Base-by-base conservation (phyloP, 176 grass and related monocot genomes). In the Oryza glaberrima region DNA sequence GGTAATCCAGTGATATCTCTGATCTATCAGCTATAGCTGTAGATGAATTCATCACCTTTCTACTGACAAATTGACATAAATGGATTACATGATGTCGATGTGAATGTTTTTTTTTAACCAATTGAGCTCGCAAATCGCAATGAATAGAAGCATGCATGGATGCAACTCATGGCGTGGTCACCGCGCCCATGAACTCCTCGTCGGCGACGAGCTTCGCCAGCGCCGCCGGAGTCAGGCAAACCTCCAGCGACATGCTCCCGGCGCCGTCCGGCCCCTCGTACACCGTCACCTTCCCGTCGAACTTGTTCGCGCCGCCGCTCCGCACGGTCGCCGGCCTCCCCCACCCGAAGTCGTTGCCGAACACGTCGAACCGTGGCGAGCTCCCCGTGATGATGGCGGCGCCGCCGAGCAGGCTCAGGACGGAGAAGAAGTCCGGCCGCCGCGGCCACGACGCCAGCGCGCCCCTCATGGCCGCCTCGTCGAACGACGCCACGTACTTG, bases 341-440 rank as follows among this genome's bases (percentile, higher is more conserved):
- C 90, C 87, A 86, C 4, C 83, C 87, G 60, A 89, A 92, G 40
- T 92, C 87, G 48, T 89, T 89, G 0, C 80, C 87, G 64, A 60
- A 85, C 35, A 70, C 83, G 65, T 85, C 73, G 83, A 93, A 93
- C 76, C 88, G 41, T 22, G 91, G 84, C 43, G 91, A 93, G 65
- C 81, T 87, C 2, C 77, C 88, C 0, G 85, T 84, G 0, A 78
- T 20, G n/a, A 93, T 7, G 76, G 43, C 40, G 26, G 65, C 17
- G 3, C 70, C 48, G 20, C 82, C 72, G 0, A 70, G 49, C 7
- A 77, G 73, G 2, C 7, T 22, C 3, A 25, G 25, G 74, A 85
- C 56, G 65, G 84, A 77, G 2, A 43, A 38, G 66, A 93, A 83
- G 4, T 66, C 25, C 2, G 91, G 91, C 0, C 28, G 2, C 60